phyloP scores from a whole-genome alignment of 371 early-diverging fungal genomes.

The Lichtheimia hyalospora region DNA sequence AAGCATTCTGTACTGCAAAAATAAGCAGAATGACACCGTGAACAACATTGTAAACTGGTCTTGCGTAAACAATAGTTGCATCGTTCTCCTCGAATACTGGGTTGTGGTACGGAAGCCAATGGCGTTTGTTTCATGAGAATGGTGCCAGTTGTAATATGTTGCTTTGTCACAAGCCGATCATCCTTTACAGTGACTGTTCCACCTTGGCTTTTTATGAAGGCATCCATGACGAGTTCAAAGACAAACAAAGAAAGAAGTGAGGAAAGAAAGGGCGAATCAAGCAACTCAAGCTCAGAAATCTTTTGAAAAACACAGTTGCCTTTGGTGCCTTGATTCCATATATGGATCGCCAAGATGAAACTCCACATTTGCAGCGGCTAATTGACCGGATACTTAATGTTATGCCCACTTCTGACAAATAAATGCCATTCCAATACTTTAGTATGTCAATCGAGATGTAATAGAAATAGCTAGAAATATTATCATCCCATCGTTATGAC shows the following conservation, averaged over 20 bases:
- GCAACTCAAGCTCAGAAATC: not conserved
- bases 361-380: too few species aligned
- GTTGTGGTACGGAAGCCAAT: slow-evolving; percentile 40
- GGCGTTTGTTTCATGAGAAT: slow-evolving; percentile 29
- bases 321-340: too few species aligned
- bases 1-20: slow-evolving; percentile 50
- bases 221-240: slow-evolving; percentile 4
- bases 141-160: slow-evolving; percentile 22
- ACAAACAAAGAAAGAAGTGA: not conserved
- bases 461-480: too few species aligned
- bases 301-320: not conserved
- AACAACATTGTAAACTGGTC: slow-evolving; percentile 46
- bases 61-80: slow-evolving; percentile 45
- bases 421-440: too few species aligned
- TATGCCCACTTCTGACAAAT: too few species aligned
- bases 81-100: slow-evolving; percentile 37
- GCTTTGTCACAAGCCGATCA: not conserved
- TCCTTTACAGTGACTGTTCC: not conserved
- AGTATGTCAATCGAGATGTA: too few species aligned
- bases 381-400: too few species aligned
- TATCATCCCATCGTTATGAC: too few species aligned
- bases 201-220: slow-evolving; percentile 3
- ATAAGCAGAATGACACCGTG: slow-evolving; percentile 47
- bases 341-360: too few species aligned
- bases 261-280: not conserved